Percentiles rank a stretch among this genome's conserved stretches.
Conservation (phyloP, 2,329 filamentous ascomycete species). For the Emmonsiellopsis sp. region DNA sequence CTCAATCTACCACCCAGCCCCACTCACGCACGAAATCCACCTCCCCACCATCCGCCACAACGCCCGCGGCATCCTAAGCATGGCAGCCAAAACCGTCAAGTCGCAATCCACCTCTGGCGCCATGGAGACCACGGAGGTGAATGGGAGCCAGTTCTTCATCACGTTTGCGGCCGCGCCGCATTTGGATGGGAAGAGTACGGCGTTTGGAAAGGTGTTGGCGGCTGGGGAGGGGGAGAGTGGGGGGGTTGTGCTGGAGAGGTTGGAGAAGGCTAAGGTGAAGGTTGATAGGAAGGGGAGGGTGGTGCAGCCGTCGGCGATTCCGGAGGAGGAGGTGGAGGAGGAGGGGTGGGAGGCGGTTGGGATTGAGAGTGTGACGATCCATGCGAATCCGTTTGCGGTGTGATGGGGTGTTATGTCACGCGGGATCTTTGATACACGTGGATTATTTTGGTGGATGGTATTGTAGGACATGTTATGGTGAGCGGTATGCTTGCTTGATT, state of each 20-base stretch:
- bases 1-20: slow-evolving; percentile 43
- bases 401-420: slow-evolving; percentile 21
- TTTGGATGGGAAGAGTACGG: slow-evolving; percentile 57
- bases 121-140: slow-evolving; percentile 24
- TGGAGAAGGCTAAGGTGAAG: slow-evolving; percentile 51
- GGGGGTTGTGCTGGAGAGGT: slow-evolving; percentile 33
- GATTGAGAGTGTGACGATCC: slow-evolving; percentile 50
- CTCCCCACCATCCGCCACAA: slow-evolving; percentile 48
- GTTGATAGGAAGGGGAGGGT: slow-evolving; percentile 56
- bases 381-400: slow-evolving; percentile 56
- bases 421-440: background rate
- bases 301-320: slow-evolving; percentile 24
- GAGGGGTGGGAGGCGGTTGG: slow-evolving; percentile 40
- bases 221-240: slow-evolving; percentile 40
- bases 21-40: slow-evolving; percentile 54
- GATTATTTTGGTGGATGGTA: background rate
- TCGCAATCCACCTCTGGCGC: slow-evolving; percentile 31
- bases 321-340: slow-evolving; percentile 25
- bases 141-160: slow-evolving; percentile 57
- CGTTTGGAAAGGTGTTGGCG: slow-evolving; percentile 52
- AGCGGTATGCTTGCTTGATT: background rate
- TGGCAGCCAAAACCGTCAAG: slow-evolving; percentile 46
- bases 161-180: slow-evolving; percentile 52
- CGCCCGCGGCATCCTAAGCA: slow-evolving; percentile 47
- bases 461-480: background rate